phyloP scores from a whole-genome alignment of 164 flowering plant genomes.

The Stephania cephalantha region DNA sequence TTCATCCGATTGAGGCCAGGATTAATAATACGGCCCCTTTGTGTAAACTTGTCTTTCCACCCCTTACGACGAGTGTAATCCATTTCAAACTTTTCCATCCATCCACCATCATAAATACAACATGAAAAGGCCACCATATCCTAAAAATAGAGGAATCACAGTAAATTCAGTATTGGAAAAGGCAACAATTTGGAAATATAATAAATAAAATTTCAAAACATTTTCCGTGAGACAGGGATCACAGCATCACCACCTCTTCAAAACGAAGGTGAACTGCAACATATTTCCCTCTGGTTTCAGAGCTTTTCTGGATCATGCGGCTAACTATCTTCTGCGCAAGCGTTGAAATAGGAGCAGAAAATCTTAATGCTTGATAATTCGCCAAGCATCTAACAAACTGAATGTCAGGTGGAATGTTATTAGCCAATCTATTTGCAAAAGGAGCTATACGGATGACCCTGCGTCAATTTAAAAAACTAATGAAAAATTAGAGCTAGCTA shows the following conservation, averaged over 20 bases:
- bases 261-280: conserved; percentile 83
- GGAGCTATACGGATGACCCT: conserved; percentile 84
- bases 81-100: conserved; percentile 57
- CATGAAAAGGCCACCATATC: conserved; percentile 99
- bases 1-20: conserved; percentile 61
- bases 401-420: conserved; percentile 63
- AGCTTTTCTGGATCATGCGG: conserved; percentile 61
- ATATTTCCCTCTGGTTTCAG: conserved; percentile 58
- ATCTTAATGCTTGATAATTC: conserved; percentile 70
- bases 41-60: conserved; percentile 74
- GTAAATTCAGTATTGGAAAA: not conserved
- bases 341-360: conserved; percentile 52
- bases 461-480: conserved; percentile 17
- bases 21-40: conserved; percentile 34
- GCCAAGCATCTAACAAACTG: conserved; percentile 78
- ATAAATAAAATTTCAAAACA: not conserved
- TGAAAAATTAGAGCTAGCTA: not conserved
- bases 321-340: conserved; percentile 52
- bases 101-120: conserved; percentile 81
- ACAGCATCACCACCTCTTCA: conserved; percentile 61
- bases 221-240: not conserved
- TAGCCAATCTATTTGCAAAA: conserved; percentile 86
- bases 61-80: conserved; percentile 61
- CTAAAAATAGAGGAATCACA: conserved; percentile 27
- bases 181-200: not conserved